A percentile compares a stretch with the other conserved stretches of the same genome.
Conservation (phyloP, 2,329 filamentous ascomycete species). For the Huntiella abstrusa region DNA sequence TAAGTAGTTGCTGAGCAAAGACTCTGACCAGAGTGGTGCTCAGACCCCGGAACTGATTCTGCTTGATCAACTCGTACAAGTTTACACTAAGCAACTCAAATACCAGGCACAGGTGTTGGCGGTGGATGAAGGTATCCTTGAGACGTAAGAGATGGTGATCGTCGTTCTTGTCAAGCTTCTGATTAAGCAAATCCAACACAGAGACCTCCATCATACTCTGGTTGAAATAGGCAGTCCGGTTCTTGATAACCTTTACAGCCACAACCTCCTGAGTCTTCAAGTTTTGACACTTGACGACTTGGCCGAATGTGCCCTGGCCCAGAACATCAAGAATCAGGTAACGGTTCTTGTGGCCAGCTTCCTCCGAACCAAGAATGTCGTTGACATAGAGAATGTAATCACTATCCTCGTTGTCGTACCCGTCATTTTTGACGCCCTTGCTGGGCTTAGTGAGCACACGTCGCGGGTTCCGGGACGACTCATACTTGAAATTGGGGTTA, state of each 20-base stretch:
- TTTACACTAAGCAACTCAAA: slow-evolving; percentile 96
- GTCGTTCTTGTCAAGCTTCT: slow-evolving; percentile 97
- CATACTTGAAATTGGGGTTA: slow-evolving; percentile 96
- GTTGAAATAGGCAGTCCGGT: slow-evolving; percentile 97
- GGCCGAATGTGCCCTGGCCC: slow-evolving; percentile 92
- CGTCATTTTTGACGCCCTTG: slow-evolving; percentile 96
- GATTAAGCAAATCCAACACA: slow-evolving; percentile 88
- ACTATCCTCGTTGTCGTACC: slow-evolving; percentile 96
- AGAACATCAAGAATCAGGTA: slow-evolving; percentile 95
- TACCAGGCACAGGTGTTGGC: slow-evolving; percentile 88
- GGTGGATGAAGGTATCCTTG: slow-evolving; percentile 96
- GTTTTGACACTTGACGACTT: slow-evolving; percentile 98
- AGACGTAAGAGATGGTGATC: slow-evolving; percentile 88
- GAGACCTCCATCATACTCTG: slow-evolving; percentile 99
- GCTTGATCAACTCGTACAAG: slow-evolving; percentile 95
- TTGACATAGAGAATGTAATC: slow-evolving; percentile 99
- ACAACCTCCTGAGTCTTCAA: slow-evolving; percentile 96
- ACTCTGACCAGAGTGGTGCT: slow-evolving; percentile 94
- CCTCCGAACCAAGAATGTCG: slow-evolving; percentile 92
- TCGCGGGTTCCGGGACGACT: slow-evolving; percentile 88
- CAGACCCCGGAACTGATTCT: slow-evolving; percentile 93
- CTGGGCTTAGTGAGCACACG: slow-evolving; percentile 94
- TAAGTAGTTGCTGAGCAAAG: slow-evolving; percentile 90
- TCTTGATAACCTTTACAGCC: slow-evolving; percentile 98
- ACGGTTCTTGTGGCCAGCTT: slow-evolving; percentile 94